A percentile compares a stretch with the other conserved stretches of the same genome.
phyloP scores from a whole-genome alignment of 805 yeast species.

The Zygosaccharomyces gambellarensis region DNA sequence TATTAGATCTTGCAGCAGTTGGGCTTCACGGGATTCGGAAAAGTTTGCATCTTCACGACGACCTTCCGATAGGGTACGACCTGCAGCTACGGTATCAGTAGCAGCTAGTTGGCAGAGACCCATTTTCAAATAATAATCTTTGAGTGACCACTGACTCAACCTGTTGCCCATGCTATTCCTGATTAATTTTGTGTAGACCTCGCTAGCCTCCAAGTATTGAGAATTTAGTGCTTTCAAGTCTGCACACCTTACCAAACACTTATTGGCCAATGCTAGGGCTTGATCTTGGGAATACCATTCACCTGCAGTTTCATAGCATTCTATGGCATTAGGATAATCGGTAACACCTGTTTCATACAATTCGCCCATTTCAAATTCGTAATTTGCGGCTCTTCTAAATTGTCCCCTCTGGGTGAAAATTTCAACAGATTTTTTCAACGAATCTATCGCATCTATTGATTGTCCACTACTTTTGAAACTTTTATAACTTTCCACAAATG shows the following conservation, averaged over 20 bases:
- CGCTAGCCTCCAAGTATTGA: slow-evolving; percentile 71
- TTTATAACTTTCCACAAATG: slow-evolving; percentile 86
- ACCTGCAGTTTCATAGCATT: slow-evolving; percentile 85
- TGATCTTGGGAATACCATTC: slow-evolving; percentile 94
- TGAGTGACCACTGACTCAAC: slow-evolving; percentile 83
- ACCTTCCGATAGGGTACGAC: slow-evolving; percentile 60
- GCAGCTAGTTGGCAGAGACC: slow-evolving; percentile 78
- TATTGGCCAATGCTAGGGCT: slow-evolving; percentile 84
- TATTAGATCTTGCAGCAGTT: slow-evolving; percentile 58
- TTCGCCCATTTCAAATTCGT: slow-evolving; percentile 84
- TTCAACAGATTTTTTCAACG: slow-evolving; percentile 70
- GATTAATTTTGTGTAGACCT: slow-evolving; percentile 72
- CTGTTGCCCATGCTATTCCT: slow-evolving; percentile 68
- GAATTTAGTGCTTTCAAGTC: slow-evolving; percentile 76
- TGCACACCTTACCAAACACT: slow-evolving; percentile 84
- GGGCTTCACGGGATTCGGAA: slow-evolving; percentile 66
- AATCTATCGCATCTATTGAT: slow-evolving; percentile 73
- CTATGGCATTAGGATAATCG: slow-evolving; percentile 64
- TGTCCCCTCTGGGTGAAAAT: slow-evolving; percentile 88
- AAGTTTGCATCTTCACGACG: slow-evolving; percentile 71
- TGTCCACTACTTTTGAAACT: slow-evolving; percentile 60
- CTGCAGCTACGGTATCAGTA: slow-evolving; percentile 83
- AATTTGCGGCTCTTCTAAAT: slow-evolving; percentile 93
- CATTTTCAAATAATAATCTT: slow-evolving; percentile 84
- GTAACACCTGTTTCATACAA: slow-evolving; percentile 71